phyloP scores from a whole-genome alignment of 176 grass and related monocot genomes.

The Oryza glaberrima region DNA sequence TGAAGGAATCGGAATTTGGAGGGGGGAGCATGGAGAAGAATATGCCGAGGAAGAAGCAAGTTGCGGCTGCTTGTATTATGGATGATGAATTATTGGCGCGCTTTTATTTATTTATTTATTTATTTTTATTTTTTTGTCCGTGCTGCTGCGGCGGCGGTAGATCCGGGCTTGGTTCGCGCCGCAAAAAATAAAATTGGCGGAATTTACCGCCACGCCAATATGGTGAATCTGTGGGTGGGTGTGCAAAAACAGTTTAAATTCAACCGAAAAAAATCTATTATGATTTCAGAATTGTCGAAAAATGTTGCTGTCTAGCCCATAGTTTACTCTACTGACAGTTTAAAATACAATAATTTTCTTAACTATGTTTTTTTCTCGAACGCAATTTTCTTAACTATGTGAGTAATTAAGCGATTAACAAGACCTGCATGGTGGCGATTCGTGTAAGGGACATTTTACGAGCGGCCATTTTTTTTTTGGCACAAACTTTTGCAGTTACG shows the following conservation, averaged over 20 bases:
- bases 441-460: not conserved
- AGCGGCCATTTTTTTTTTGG: not conserved
- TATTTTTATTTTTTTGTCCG: not conserved
- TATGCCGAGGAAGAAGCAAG: constrained; percentile 24
- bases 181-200: not conserved
- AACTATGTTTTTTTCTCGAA: not conserved
- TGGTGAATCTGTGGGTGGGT: no score
- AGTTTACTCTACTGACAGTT: not conserved
- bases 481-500: constrained; percentile 36
- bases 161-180: not conserved
- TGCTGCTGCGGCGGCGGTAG: not conserved
- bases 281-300: not conserved
- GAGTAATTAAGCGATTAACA: not conserved
- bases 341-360: not conserved
- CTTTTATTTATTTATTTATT: not conserved
- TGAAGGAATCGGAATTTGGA: constrained; percentile 19
- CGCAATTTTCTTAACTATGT: not conserved
- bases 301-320: not conserved
- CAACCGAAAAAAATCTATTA: no score
- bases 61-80: not conserved
- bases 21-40: constrained; percentile 22
- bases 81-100: not conserved
- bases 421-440: not conserved
- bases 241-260: no score
- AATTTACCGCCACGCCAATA: no score